Base-by-base conservation (phyloP, 108 stramenopile species). In the Pseudonitzschia multiseries region DNA sequence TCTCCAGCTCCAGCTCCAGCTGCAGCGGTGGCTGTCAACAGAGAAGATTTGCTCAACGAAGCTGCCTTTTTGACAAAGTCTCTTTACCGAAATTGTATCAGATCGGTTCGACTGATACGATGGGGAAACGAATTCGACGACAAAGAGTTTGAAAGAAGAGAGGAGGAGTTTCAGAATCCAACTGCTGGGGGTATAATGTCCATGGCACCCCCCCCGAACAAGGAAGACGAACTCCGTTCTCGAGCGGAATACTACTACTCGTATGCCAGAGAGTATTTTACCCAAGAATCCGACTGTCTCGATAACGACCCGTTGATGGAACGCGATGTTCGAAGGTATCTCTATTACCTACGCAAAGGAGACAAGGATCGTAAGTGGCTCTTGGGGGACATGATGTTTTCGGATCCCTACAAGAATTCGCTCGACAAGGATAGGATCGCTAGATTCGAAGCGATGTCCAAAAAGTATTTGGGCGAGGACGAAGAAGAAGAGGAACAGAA, bases 341-440 rank as follows among this genome's bases (percentile, higher is more conserved):
- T 89, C 15, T 84, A 89, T 67, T 88, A 84, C 32, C 75, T 95
- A 22, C 83, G 81, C 64, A 81, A 82, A 22, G 93, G 91, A 40
- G 90, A 92, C 57, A 83, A 95, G 51, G 87, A 88, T 61, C 75
- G 93, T 21, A 73, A 78, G 42, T 95, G 87, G 86, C 69, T 95
- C 42, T 53, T 95, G 50, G 74, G 81, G 21, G 93, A 95, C 65
- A 92, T 92, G 83, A 81, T 84, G 69, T 95, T 92, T 77, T 67
- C 81, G 24, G 93, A 95, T 82, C 88, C 89, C 9, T 89, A 72
- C 63, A 67, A 60, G 22, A 26, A 40, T 62, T 29, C 64, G 14
- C 65, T 75, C 26, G 81, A 86, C 54, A 24, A 48, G 14, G 72
- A 81, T 32, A 85, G 90, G 74, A 59, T 86, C 12, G 70, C 78